A percentile compares a stretch with the other conserved stretches of the same genome.
phyloP scores from a whole-genome alignment of 139 green algal genomes.

The Chlorella sp. region DNA sequence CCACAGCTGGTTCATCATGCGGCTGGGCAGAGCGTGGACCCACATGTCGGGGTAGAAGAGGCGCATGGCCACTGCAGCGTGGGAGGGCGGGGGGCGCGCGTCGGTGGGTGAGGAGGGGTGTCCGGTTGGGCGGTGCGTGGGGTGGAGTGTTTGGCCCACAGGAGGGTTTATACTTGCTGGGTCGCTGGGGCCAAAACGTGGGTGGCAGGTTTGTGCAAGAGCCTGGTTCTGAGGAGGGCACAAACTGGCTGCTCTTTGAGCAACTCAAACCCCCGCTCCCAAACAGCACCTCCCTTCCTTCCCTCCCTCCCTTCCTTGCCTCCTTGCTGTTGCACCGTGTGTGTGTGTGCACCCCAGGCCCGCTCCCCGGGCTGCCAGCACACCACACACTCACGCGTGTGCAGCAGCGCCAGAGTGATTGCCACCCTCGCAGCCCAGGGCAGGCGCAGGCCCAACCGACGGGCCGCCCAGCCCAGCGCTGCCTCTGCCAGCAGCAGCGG shows the following conservation, averaged over 20 bases:
- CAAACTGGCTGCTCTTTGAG: too few species aligned
- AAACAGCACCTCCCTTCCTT: too few species aligned
- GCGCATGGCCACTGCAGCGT: background rate
- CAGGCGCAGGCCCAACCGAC: background rate
- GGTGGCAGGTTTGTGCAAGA: too few species aligned
- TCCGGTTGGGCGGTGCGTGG: background rate
- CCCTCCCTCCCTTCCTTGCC: background rate
- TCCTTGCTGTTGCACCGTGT: background rate
- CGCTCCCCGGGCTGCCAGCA: too few species aligned
- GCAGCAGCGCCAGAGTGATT: background rate
- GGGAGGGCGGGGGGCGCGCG: too few species aligned
- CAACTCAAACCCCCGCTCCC: too few species aligned
- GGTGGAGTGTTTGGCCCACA: too few species aligned
- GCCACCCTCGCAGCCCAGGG: background rate
- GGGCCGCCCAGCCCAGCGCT: background rate
- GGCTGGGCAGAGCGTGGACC: too few species aligned
- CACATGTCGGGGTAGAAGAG: background rate
- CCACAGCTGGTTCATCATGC: too few species aligned
- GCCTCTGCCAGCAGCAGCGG: constrained; percentile 17
- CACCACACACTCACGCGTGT: background rate
- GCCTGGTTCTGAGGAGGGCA: too few species aligned
- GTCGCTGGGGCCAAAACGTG: too few species aligned
- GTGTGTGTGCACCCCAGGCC: background rate
- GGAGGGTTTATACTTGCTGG: too few species aligned
- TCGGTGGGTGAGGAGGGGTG: background rate